Conservation (phyloP, 495 filamentous ascomycete species). For the Monascus purpureus region DNA sequence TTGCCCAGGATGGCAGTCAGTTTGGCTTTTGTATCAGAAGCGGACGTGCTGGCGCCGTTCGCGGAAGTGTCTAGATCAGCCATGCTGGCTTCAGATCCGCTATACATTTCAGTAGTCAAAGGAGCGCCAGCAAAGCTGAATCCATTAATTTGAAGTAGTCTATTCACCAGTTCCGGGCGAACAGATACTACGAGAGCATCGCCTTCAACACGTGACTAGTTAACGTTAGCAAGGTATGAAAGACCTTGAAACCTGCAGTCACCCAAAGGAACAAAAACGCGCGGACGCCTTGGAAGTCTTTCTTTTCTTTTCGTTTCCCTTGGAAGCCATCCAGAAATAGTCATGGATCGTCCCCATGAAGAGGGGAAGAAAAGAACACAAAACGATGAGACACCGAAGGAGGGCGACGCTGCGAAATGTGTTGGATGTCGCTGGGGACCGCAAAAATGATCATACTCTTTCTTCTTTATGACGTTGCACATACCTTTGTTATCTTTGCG, state of each 20-base stretch:
- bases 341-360: background rate
- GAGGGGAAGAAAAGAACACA: background rate
- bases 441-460: slow-evolving; percentile 8
- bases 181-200: slow-evolving; percentile 54
- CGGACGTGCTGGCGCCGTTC: slow-evolving; percentile 16
- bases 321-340: slow-evolving; percentile 39
- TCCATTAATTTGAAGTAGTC: slow-evolving; percentile 47
- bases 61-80: slow-evolving; percentile 12
- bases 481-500: slow-evolving; percentile 75
- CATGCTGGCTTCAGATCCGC: slow-evolving; percentile 9
- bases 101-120: slow-evolving; percentile 37
- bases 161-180: slow-evolving; percentile 44
- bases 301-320: slow-evolving; percentile 42
- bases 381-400: slow-evolving; percentile 42
- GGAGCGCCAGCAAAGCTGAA: slow-evolving; percentile 49
- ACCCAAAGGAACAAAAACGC: slow-evolving; percentile 28
- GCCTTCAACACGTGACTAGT: slow-evolving; percentile 57
- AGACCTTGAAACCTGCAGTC: slow-evolving; percentile 37
- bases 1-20: slow-evolving; percentile 47
- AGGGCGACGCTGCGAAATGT: slow-evolving; percentile 30
- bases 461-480: slow-evolving; percentile 33
- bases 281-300: slow-evolving; percentile 17
- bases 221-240: slow-evolving; percentile 57
- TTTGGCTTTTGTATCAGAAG: slow-evolving; percentile 30
- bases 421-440: slow-evolving; percentile 30